Conservation (phyloP, 176 grass and related monocot genomes). For the Urochloa ruziziensis region DNA sequence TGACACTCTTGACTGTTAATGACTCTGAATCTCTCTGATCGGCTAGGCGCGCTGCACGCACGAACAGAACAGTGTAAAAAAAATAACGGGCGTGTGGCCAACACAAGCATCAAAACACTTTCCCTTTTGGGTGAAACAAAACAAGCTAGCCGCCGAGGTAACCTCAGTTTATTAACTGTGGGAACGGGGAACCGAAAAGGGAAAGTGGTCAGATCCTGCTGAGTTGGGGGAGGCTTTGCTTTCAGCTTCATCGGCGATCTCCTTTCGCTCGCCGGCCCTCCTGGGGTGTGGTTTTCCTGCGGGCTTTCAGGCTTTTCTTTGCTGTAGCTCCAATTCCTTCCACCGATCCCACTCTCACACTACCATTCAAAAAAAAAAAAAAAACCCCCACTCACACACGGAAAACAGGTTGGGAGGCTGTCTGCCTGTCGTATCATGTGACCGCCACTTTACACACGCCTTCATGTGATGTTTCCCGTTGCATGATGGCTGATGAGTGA, state of each 20-base stretch:
- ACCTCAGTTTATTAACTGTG: too few relatives aligned
- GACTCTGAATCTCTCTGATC: not conserved
- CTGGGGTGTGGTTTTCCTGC: not conserved
- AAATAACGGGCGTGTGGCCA: not conserved
- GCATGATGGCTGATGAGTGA: not conserved
- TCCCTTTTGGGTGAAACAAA: too few relatives aligned
- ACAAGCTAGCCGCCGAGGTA: too few relatives aligned
- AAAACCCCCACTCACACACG: not conserved
- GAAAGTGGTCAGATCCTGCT: not conserved
- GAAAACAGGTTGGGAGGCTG: not conserved
- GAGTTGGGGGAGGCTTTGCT: not conserved
- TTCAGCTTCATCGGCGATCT: not conserved
- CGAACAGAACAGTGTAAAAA: not conserved
- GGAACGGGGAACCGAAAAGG: not conserved
- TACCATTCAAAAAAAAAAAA: too few relatives aligned
- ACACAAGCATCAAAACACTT: not conserved
- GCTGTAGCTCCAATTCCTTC: not conserved
- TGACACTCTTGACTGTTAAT: too few relatives aligned
- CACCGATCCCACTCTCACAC: not conserved
- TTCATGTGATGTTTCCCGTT: not conserved
- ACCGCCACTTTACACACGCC: not conserved
- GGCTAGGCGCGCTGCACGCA: accelerated
- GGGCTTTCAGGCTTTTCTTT: not conserved
- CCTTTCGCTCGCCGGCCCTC: not conserved
- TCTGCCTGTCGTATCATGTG: not conserved